Percentiles rank a stretch among this genome's conserved stretches.
Conservation (phyloP, 306 rosid species). For the Hippophae tibetana region DNA sequence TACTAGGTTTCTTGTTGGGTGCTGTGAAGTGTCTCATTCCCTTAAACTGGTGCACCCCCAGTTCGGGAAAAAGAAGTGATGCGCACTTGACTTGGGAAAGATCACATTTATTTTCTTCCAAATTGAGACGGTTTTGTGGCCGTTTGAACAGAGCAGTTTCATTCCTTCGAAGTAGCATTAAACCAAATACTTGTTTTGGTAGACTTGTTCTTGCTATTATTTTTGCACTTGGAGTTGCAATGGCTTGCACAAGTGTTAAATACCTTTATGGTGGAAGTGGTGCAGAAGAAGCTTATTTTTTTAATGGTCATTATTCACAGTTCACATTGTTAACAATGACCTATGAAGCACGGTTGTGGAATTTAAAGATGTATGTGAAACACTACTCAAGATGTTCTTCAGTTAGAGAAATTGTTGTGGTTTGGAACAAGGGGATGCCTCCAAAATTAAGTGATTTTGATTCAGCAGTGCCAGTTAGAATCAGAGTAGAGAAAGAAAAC, state of each 20-base stretch:
- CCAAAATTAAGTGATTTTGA: slow-evolving; percentile 67
- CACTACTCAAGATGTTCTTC: slow-evolving; percentile 96
- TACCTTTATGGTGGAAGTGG: slow-evolving; percentile 85
- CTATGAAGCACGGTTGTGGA: slow-evolving; percentile 95
- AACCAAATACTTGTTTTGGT: slow-evolving; percentile 63
- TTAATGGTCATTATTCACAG: slow-evolving; percentile 71
- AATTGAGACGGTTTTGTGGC: slow-evolving; percentile 64
- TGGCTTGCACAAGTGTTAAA: slow-evolving; percentile 65
- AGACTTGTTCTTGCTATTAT: slow-evolving; percentile 58
- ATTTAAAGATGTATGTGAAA: slow-evolving; percentile 76
- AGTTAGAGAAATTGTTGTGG: slow-evolving; percentile 83
- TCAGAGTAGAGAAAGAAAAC: slow-evolving; percentile 69
- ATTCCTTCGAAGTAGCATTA: slow-evolving; percentile 55
- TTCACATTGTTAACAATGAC: slow-evolving; percentile 94
- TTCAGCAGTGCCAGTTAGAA: slow-evolving; percentile 77
- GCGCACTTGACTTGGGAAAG: slow-evolving; percentile 58
- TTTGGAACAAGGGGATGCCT: slow-evolving; percentile 95
- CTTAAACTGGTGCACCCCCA: slow-evolving; percentile 55
- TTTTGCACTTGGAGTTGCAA: slow-evolving; percentile 52
- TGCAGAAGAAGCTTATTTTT: slow-evolving; percentile 72
- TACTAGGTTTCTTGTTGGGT: slow-evolving; percentile 70
- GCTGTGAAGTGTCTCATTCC: slow-evolving; percentile 83
- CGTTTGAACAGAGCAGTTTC: slow-evolving; percentile 72
- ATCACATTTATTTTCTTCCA: slow-evolving; percentile 45
- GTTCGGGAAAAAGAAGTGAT: slow-evolving; percentile 50